Evolutionary conservation across 1,139 yeast genomes (phyloP).

Genomic region (Wickerhamomyces sp.): DNA sequence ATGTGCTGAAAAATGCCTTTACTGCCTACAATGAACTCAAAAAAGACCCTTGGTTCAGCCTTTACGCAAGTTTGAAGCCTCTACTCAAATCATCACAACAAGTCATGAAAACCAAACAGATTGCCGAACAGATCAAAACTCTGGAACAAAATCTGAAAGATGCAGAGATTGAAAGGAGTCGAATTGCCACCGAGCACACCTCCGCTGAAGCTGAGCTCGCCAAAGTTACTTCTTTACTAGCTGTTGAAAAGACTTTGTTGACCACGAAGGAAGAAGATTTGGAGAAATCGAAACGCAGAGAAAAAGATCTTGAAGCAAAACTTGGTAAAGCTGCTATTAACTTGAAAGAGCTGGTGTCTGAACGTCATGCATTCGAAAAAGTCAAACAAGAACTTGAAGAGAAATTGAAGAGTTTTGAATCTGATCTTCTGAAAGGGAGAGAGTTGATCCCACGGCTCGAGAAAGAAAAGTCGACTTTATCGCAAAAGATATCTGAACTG

Average conservation of each 20-base stretch:
- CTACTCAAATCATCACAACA: slow-evolving; percentile 62
- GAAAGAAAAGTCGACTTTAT: slow-evolving; percentile 18
- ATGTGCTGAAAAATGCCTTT: slow-evolving; percentile 61
- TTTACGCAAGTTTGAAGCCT: slow-evolving; percentile 72
- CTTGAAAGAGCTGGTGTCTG: slow-evolving; percentile 31
- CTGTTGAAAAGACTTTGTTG: slow-evolving; percentile 35
- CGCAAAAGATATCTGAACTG: slow-evolving; percentile 11
- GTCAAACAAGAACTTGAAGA: slow-evolving; percentile 31
- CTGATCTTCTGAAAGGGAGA: slow-evolving; percentile 20
- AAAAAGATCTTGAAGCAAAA: slow-evolving; percentile 35
- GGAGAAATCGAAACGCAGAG: slow-evolving; percentile 33
- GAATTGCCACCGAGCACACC: slow-evolving; percentile 26
- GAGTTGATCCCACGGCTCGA: slow-evolving; percentile 19
- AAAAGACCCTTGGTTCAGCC: slow-evolving; percentile 75
- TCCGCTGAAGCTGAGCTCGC: slow-evolving; percentile 33
- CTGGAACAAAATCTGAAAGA: slow-evolving; percentile 38
- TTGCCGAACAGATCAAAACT: slow-evolving; percentile 54
- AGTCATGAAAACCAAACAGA: slow-evolving; percentile 47
- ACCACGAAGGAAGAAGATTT: slow-evolving; percentile 39
- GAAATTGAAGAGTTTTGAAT: slow-evolving; percentile 18
- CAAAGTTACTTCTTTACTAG: slow-evolving; percentile 30
- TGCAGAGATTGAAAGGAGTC: slow-evolving; percentile 30
- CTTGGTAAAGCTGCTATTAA: slow-evolving; percentile 30
- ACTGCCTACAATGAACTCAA: slow-evolving; percentile 46
- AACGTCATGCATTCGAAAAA: slow-evolving; percentile 30